These are phyloP conservation scores for Candida pini DNA, from an alignment of 805 yeast genomes.

Conservation along the genomic window DNA sequence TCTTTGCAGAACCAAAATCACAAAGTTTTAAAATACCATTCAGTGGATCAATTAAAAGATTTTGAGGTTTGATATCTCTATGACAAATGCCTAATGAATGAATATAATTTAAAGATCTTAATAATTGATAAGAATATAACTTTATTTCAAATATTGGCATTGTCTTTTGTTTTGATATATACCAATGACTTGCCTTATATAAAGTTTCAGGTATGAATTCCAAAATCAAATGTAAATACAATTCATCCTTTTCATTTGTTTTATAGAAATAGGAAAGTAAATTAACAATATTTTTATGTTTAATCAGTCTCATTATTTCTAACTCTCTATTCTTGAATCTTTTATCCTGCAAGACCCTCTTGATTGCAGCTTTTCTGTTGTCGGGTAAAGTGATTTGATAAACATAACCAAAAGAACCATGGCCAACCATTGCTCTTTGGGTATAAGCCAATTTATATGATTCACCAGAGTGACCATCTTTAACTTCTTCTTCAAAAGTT, in stretches of 20 bases:
- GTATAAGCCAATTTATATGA: constrained; percentile 62
- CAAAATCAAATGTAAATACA: constrained; percentile 81
- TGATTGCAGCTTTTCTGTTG: constrained; percentile 82
- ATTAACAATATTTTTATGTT: constrained; percentile 83
- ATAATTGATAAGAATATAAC: constrained; percentile 71
- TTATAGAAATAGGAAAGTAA: constrained; percentile 83
- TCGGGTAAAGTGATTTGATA: constrained; percentile 77
- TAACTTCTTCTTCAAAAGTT: constrained; percentile 55
- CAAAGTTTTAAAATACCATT: constrained; percentile 85
- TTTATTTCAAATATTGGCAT: constrained; percentile 92
- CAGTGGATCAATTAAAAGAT: constrained; percentile 78
- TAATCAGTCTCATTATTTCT: constrained; percentile 87
- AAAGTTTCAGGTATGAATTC: constrained; percentile 96
- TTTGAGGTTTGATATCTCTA: constrained; percentile 89
- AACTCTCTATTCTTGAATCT: constrained; percentile 92
- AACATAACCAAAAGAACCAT: constrained; percentile 99
- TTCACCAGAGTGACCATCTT: constrained; percentile 67
- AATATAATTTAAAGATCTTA: constrained; percentile 74
- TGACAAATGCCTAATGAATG: constrained; percentile 80
- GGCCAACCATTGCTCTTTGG: constrained; percentile 89
- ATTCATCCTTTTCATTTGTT: constrained; percentile 56
- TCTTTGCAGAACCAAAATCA: constrained; percentile 95
- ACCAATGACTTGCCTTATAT: constrained; percentile 85
- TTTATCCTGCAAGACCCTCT: constrained; percentile 93
- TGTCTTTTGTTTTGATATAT: constrained; percentile 60